Evolutionary conservation across 331 rosid species (phyloP).

Genomic region (Pyracantha coccinea): DNA sequence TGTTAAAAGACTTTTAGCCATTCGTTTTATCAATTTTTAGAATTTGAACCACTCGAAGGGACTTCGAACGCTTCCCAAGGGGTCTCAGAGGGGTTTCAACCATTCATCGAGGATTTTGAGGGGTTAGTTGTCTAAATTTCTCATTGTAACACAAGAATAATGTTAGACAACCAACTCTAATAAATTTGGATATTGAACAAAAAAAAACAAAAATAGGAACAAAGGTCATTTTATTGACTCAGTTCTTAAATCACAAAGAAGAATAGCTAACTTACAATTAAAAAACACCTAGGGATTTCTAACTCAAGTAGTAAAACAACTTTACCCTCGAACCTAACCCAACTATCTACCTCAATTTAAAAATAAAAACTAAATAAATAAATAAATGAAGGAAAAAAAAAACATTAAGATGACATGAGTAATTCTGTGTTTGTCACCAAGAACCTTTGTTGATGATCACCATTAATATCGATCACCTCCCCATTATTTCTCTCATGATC

Average conservation of each 20-base stretch:
- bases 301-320: background rate
- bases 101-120: background rate
- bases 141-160: background rate
- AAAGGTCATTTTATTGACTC: background rate
- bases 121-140: background rate
- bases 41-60: background rate
- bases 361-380: background rate
- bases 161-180: background rate
- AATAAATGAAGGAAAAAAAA: background rate
- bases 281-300: background rate
- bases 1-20: background rate
- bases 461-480: constrained; percentile 24
- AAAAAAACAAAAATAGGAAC: background rate
- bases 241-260: background rate
- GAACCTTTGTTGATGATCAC: constrained; percentile 30
- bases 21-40: background rate
- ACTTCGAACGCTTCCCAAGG: background rate
- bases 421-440: constrained; percentile 4
- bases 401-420: background rate
- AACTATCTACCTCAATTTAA: background rate
- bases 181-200: background rate
- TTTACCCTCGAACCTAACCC: background rate
- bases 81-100: background rate
- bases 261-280: background rate
- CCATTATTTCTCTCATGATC: constrained; percentile 21